Conservation (phyloP, 2,329 filamentous ascomycete genomes). For the Mycogone perniciosa region DNA sequence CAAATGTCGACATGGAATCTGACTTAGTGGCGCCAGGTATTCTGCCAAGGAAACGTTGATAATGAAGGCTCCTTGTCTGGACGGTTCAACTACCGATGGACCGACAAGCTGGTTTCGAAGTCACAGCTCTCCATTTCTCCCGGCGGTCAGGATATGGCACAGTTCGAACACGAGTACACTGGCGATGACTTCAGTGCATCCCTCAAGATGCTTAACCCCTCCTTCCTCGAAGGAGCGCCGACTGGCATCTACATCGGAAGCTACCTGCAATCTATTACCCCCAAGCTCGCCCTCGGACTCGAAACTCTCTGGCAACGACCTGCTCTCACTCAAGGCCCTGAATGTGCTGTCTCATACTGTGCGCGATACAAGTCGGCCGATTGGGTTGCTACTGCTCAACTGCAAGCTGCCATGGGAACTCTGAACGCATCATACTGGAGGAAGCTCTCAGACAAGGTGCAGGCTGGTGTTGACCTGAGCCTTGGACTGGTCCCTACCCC, state of each 20-base stretch:
- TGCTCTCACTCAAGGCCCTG: constrained; percentile 77
- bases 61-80: constrained; percentile 83
- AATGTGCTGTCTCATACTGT: constrained; percentile 83
- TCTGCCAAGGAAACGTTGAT: constrained; percentile 92
- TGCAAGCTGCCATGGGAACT: constrained; percentile 74
- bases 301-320: constrained; percentile 92
- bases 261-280: constrained; percentile 90
- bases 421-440: constrained; percentile 93
- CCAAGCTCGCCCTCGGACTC: constrained; percentile 77
- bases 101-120: constrained; percentile 73
- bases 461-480: constrained; percentile 92
- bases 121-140: constrained; percentile 79
- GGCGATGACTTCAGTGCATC: constrained; percentile 90
- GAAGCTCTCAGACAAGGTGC: constrained; percentile 85
- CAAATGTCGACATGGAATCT: constrained; percentile 9
- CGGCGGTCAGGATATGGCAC: constrained; percentile 77
- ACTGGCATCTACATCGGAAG: constrained; percentile 94
- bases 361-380: constrained; percentile 86
- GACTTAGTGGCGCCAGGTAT: constrained; percentile 54
- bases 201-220: constrained; percentile 94
- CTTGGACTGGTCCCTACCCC: constrained; percentile 66
- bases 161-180: constrained; percentile 92
- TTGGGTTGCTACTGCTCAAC: constrained; percentile 87
- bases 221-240: constrained; percentile 79
- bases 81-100: constrained; percentile 92